Conservation (phyloP, 1,284 basidiomycete genomes). For the Pseudomicrostroma phylloplanum region DNA sequence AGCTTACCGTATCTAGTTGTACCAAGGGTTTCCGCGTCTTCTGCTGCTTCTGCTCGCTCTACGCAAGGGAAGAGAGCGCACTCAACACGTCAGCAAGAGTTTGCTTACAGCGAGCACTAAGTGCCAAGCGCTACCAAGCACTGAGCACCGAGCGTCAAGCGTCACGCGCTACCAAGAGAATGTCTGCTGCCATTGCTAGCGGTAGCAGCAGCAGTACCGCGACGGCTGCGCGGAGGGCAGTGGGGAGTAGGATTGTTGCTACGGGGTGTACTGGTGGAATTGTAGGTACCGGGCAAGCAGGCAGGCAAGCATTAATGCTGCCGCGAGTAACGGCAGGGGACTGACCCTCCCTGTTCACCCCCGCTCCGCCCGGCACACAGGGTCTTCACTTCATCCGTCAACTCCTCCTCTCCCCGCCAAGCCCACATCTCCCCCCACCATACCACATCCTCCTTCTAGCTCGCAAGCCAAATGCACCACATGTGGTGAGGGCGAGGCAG, state of each 20-base stretch:
- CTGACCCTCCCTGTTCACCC: not conserved
- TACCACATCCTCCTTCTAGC: constrained; percentile 5
- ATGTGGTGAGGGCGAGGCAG: not conserved
- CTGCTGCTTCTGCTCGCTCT: no score
- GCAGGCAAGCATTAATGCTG: not conserved
- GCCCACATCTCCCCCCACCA: not conserved
- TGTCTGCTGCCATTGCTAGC: no score
- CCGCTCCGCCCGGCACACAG: not conserved
- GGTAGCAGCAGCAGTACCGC: no score
- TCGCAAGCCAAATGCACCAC: not conserved
- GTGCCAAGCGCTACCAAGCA: no score
- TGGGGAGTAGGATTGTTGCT: constrained; percentile 2
- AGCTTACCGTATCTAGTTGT: no score
- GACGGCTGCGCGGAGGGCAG: no score
- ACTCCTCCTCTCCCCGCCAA: not conserved
- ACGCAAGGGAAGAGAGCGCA: no score
- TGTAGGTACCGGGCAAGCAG: not conserved
- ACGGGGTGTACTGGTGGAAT: constrained; percentile 1
- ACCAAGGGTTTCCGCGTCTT: no score
- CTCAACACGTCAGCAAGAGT: no score
- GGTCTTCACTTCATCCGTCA: not conserved
- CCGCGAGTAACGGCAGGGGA: not conserved
- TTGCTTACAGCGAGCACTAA: no score
- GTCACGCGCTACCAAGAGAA: no score
- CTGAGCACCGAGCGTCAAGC: no score